A percentile compares a stretch with the other conserved stretches of the same genome.
Evolutionary conservation across 331 rosid genomes (phyloP).

Genomic region (Saraca asoca): DNA sequence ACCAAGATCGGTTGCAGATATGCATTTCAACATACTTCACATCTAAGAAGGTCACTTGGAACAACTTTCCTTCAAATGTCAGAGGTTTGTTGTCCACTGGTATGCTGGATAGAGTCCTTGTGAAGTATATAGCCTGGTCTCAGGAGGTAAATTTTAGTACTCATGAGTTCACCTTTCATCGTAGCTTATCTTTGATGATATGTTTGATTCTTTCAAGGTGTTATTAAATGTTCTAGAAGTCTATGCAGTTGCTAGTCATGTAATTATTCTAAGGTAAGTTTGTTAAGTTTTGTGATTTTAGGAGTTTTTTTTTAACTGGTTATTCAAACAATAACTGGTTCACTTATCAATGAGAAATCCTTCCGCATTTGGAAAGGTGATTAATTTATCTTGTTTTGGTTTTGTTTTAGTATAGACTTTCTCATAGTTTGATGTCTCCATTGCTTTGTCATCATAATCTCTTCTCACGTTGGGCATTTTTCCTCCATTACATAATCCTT

Average conservation of each 20-base stretch:
- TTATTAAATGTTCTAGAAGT: conserved; percentile 72
- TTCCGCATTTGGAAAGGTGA: conserved; percentile 67
- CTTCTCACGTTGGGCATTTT: conserved; percentile 25
- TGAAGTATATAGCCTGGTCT: conserved; percentile 79
- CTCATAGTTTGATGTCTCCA: neutral
- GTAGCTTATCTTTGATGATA: conserved; percentile 51
- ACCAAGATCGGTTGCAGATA: too few species aligned
- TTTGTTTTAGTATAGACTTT: neutral
- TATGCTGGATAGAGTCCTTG: conserved; percentile 89
- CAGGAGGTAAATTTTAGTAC: conserved; percentile 66
- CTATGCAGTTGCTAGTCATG: conserved; percentile 66
- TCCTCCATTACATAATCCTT: conserved; percentile 52
- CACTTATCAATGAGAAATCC: conserved; percentile 59
- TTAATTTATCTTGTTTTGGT: conserved; percentile 1
- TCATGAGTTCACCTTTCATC: conserved; percentile 46
- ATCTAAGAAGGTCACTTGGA: conserved; percentile 59
- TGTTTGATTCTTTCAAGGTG: conserved; percentile 51
- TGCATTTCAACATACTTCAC: too few species aligned
- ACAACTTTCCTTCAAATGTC: conserved; percentile 80
- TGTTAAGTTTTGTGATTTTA: conserved; percentile 8
- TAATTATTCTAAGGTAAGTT: conserved; percentile 64
- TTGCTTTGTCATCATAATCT: conserved; percentile 8
- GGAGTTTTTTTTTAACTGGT: conserved; percentile 29
- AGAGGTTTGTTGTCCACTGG: conserved; percentile 81
- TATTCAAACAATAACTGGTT: conserved; percentile 64